These are phyloP conservation scores for Talaromyces sp. DNA, from an alignment of 2,329 filamentous ascomycete genomes.

Conservation along the genomic window DNA sequence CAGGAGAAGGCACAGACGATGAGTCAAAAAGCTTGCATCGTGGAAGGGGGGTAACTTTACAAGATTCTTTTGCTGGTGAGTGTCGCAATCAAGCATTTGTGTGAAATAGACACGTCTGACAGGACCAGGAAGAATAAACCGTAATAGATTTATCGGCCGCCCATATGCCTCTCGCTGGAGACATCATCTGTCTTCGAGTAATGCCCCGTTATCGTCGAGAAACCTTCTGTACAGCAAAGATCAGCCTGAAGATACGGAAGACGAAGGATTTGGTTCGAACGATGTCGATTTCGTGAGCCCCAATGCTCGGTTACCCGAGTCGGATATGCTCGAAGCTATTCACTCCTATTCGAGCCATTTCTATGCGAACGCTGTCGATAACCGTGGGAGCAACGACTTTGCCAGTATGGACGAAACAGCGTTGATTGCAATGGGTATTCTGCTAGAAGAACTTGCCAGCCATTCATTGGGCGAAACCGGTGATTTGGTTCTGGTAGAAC, in stretches of 20 bases:
- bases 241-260: conserved; percentile 50
- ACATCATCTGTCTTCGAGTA: conserved; percentile 30
- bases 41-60: conserved; percentile 45
- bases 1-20: not conserved
- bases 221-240: conserved; percentile 54
- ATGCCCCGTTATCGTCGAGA: conserved; percentile 48
- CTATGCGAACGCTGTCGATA: conserved; percentile 38
- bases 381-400: conserved; percentile 37
- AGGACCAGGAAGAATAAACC: conserved; percentile 35
- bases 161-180: conserved; percentile 24
- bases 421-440: conserved; percentile 55
- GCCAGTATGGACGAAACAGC: conserved; percentile 60
- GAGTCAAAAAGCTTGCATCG: conserved; percentile 5
- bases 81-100: not conserved
- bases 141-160: not conserved
- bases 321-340: conserved; percentile 54
- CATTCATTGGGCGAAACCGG: conserved; percentile 53
- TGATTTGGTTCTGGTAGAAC: conserved; percentile 55
- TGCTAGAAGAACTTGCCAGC: conserved; percentile 55
- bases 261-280: conserved; percentile 54
- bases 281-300: conserved; percentile 40
- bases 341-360: conserved; percentile 56
- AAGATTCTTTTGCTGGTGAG: conserved; percentile 56
- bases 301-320: conserved; percentile 45
- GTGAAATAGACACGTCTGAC: conserved; percentile 11